A percentile compares a stretch with the other conserved stretches of the same genome.
phyloP scores from a whole-genome alignment of 768 basidiomycete genomes.

The Boletales sp. region DNA sequence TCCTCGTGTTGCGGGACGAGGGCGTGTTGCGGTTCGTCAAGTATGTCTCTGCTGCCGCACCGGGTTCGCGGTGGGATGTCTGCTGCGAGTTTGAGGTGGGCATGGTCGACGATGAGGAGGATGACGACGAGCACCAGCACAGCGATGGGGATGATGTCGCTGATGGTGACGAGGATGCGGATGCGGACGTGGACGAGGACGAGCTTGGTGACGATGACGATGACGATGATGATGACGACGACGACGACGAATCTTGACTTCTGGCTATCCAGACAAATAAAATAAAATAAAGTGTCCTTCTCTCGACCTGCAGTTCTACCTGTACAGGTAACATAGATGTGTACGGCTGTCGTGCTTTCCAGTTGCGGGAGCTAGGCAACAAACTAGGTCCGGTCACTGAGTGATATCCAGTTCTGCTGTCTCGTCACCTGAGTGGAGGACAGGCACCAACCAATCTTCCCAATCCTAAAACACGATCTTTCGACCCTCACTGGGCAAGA shows the following conservation, averaged over 20 bases:
- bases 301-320: background rate
- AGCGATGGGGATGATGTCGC: conserved; percentile 32
- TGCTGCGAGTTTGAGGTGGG: conserved; percentile 92
- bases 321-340: background rate
- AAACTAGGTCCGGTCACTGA: background rate
- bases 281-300: background rate
- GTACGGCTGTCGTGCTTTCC: background rate
- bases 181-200: conserved; percentile 31
- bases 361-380: background rate
- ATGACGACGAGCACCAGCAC: too few relatives aligned
- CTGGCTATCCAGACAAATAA: background rate
- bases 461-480: conserved; percentile 62
- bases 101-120: conserved; percentile 59
- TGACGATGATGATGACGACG: conserved; percentile 55
- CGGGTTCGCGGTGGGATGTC: conserved; percentile 91
- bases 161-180: conserved; percentile 33
- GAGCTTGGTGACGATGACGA: conserved; percentile 65
- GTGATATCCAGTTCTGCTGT: background rate
- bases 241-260: conserved; percentile 16
- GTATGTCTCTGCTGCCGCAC: conserved; percentile 86
- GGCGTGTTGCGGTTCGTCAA: conserved; percentile 95
- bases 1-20: conserved; percentile 89
- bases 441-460: too few relatives aligned
- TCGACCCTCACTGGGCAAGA: conserved; percentile 60
- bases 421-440: background rate